Conservation (phyloP, 1,139 yeast species). For the Pichia sp. region DNA sequence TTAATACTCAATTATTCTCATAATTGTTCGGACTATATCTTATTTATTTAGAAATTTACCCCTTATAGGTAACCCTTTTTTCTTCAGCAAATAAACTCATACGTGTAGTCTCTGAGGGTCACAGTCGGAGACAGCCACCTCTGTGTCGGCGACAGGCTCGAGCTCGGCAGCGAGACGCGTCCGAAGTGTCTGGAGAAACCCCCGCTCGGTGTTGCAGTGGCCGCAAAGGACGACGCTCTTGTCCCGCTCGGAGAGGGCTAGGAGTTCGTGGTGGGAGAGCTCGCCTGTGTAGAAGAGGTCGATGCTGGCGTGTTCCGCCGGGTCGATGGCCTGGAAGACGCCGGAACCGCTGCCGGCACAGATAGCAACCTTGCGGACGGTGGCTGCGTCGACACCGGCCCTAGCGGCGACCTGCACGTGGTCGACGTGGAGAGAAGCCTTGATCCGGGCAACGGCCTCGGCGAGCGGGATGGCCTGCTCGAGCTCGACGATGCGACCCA, state of each 20-base stretch:
- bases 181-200: conserved; percentile 38
- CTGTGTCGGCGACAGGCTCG: background rate
- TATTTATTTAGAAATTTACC: too few relatives aligned
- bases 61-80: too few relatives aligned
- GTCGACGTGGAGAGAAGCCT: conserved; percentile 46
- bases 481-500: conserved; percentile 71
- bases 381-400: conserved; percentile 28
- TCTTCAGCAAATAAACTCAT: too few relatives aligned
- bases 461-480: background rate
- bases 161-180: background rate
- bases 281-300: conserved; percentile 90
- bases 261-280: conserved; percentile 85
- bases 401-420: conserved; percentile 59
- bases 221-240: conserved; percentile 71
- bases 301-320: conserved; percentile 43
- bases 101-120: background rate
- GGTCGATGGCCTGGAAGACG: conserved; percentile 50
- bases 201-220: conserved; percentile 91
- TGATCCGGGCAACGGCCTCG: conserved; percentile 49
- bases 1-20: background rate
- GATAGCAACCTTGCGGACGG: conserved; percentile 60
- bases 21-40: too few relatives aligned
- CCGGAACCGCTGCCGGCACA: conserved; percentile 96
- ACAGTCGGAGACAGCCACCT: background rate
- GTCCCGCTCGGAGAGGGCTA: conserved; percentile 69